Percentiles rank a stretch among this genome's conserved stretches.
Conservation (phyloP, 2,329 filamentous ascomycete genomes). For the Aspergillus brunneoviolaceus region DNA sequence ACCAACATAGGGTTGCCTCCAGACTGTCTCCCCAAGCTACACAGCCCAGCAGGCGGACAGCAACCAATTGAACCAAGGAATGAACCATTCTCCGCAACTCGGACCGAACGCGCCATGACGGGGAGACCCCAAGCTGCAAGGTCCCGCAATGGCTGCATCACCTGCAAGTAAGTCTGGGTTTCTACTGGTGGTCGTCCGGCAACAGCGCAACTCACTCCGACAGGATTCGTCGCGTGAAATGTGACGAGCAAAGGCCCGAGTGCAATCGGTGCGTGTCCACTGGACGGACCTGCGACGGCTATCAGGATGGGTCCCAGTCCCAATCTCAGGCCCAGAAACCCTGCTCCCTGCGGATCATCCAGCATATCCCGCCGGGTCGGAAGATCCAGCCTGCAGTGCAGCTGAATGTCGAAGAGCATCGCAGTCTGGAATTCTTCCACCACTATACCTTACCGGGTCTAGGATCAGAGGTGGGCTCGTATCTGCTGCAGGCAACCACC, state of each 20-base stretch:
- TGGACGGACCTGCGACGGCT: conserved; percentile 3
- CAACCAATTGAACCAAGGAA: background rate
- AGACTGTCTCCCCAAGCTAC: no score
- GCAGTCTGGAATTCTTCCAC: conserved; percentile 2
- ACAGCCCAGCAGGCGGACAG: background rate
- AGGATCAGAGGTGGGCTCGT: background rate
- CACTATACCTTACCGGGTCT: background rate
- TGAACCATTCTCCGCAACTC: background rate
- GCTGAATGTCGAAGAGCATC: background rate
- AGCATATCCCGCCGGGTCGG: background rate
- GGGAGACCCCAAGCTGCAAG: background rate
- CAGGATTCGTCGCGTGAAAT: conserved; percentile 4
- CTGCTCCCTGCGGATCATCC: conserved; percentile 1
- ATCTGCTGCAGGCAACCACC: background rate
- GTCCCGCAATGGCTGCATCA: background rate
- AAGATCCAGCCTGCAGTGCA: background rate
- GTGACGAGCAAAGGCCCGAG: conserved; percentile 3
- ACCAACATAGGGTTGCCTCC: background rate
- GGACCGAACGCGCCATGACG: background rate
- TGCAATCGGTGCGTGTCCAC: conserved; percentile 5
- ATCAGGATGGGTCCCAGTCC: background rate
- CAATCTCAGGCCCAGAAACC: background rate
- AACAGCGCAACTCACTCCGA: no score
- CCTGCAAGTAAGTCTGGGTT: background rate
- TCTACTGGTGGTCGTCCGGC: background rate